Evolutionary conservation across 192 early-diverging fungal species (phyloP), one percentile per base, ranked within the genome.

Genomic region (Geranomyces variabilis): DNA sequence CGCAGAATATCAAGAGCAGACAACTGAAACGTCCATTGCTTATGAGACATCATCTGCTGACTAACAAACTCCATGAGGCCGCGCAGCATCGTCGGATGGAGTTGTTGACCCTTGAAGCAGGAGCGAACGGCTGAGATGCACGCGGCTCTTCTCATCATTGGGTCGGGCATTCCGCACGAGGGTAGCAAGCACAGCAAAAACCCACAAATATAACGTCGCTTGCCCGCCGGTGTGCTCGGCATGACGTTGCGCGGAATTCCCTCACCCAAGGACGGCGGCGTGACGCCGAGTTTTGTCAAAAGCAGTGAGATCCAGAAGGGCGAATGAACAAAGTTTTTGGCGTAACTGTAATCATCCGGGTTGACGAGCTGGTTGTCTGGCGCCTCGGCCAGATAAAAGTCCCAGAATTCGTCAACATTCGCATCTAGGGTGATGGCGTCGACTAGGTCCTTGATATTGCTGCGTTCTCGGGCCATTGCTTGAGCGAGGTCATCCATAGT

Each of bases 301-400:
- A 87, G 49, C 26, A 87, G 36, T 13, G 84, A 55, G 33, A 84
- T 76, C 82, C 84, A 87, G 44, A 83, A 79, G 15, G 86, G 86
- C 12, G 68, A 36, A 34, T 87, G 86, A 10, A 87, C 74, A 70
- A 84, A 87, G 59, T 81, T 83, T 15, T 69, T 58, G 4, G 75
- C 71, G 64, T 83, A 87, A 63, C 81, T 77, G 71, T 83, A 87
- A 21, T 87, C 86, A 55, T 87, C 86, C 9, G 86, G 86, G 46
- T 63, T 49, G 21, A 79, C 82, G 9, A 87, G 73, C 48, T 85
- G 80, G 61, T 79, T 84, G 13, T 87, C 86, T 33, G 66, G 65
- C 17, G 74, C 77, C n/a, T 81, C 80, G 13, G 63, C 63, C 69
- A 87, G 64, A 56, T 69, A 87, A 55, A 82, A 87, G 26, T 55